Evolutionary conservation across 2,329 filamentous ascomycete species (phyloP).

Genomic region (Akanthomyces muscarius): DNA sequence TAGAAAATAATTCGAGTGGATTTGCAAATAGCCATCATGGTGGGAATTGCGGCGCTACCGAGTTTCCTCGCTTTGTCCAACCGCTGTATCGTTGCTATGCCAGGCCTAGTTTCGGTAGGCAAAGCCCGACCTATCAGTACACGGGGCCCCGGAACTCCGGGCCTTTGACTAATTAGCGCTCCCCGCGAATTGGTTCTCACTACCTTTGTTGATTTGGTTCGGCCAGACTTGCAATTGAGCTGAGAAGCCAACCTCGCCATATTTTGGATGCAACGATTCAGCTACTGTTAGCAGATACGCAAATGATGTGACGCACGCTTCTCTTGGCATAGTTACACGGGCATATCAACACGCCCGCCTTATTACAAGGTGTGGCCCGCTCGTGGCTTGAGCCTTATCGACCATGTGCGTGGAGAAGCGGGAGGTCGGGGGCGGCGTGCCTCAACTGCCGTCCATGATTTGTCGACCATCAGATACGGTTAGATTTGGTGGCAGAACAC

Average conservation of each 20-base stretch:
- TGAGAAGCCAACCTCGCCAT: neutral
- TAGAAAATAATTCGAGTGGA: neutral
- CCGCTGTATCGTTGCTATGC: neutral
- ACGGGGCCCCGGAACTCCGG: neutral
- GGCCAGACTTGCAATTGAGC: neutral
- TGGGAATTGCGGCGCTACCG: neutral
- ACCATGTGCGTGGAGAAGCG: conserved; percentile 7
- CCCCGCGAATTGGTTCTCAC: neutral
- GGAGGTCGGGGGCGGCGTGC: conserved; percentile 6
- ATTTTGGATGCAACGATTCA: neutral
- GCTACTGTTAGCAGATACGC: neutral
- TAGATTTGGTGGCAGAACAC: neutral
- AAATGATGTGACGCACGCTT: neutral
- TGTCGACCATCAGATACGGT: neutral
- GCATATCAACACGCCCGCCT: neutral
- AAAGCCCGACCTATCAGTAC: neutral
- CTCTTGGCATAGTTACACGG: neutral
- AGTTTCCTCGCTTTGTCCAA: neutral
- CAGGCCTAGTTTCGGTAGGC: neutral
- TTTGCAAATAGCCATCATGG: neutral
- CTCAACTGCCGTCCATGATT: conserved; percentile 5
- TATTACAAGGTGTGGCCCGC: neutral
- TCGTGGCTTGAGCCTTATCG: conserved; percentile 10
- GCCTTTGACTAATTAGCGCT: neutral
- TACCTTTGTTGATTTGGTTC: neutral